A percentile compares a stretch with the other conserved stretches of the same genome.
Evolutionary conservation across 164 flowering plant species (phyloP).

Genomic region (Saururus chinensis): DNA sequence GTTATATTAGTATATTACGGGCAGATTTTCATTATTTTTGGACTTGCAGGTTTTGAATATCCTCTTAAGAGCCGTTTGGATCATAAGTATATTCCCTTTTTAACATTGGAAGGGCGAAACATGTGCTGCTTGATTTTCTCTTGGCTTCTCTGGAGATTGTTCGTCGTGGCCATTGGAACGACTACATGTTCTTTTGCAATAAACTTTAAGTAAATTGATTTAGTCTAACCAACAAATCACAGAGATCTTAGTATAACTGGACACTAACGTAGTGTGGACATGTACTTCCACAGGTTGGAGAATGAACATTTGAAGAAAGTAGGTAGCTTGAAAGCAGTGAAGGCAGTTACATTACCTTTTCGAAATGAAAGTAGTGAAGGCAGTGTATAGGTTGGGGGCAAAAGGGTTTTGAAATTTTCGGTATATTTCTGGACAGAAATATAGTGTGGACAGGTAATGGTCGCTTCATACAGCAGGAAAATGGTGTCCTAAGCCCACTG

Average conservation of each 20-base stretch:
- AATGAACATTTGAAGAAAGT: conserved; percentile 84
- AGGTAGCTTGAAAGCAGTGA: conserved; percentile 80
- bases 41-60: conserved; percentile 54
- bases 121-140: conserved; percentile 56
- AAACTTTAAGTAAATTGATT: background rate
- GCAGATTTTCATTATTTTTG: background rate
- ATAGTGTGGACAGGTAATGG: too few relatives aligned
- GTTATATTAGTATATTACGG: too few relatives aligned
- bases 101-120: conserved; percentile 29
- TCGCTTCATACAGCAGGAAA: too few relatives aligned
- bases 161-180: conserved; percentile 98
- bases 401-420: too few relatives aligned
- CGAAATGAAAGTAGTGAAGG: too few relatives aligned
- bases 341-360: conserved; percentile 77
- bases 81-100: conserved; percentile 58
- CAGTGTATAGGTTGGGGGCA: too few relatives aligned
- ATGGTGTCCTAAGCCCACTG: too few relatives aligned
- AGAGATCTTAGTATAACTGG: background rate
- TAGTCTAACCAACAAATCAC: too few relatives aligned
- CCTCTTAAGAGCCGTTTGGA: conserved; percentile 82
- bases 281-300: conserved; percentile 54
- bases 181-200: conserved; percentile 51
- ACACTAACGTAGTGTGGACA: background rate
- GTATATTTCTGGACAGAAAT: too few relatives aligned
- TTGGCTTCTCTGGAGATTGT: conserved; percentile 83